Conservation (phyloP, 2,329 filamentous ascomycete genomes). For the Periconia sp. region DNA sequence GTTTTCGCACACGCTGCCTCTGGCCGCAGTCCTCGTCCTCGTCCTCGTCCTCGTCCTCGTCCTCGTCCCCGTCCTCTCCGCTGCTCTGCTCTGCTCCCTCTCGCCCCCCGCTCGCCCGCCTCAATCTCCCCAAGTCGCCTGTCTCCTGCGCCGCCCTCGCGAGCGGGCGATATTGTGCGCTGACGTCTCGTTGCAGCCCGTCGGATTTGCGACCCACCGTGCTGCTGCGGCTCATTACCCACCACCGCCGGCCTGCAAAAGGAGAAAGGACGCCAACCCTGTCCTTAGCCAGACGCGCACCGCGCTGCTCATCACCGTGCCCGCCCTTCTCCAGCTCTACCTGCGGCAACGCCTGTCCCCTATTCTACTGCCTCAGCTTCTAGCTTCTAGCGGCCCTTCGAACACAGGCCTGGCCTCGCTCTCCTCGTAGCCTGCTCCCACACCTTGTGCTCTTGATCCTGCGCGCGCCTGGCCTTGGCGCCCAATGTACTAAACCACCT, state of each 20-base stretch:
- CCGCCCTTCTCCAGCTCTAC: slow-evolving; percentile 13
- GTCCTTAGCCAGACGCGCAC: slow-evolving; percentile 24
- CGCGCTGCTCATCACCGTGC: slow-evolving; percentile 11
- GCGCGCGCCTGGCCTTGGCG: slow-evolving; percentile 28
- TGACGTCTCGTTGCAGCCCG: slow-evolving; percentile 20
- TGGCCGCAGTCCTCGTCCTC: background rate
- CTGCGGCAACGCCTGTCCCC: slow-evolving; percentile 8
- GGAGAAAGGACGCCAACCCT: slow-evolving; percentile 34
- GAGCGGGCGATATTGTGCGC: slow-evolving; percentile 3
- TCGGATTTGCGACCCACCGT: slow-evolving; percentile 27
- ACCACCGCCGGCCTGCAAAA: slow-evolving; percentile 20
- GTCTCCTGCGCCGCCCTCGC: slow-evolving; percentile 6
- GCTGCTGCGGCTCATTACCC: slow-evolving; percentile 28
- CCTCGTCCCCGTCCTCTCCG: background rate
- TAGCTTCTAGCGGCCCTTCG: slow-evolving; percentile 14
- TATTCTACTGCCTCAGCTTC: slow-evolving; percentile 22
- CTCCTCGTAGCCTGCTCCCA: background rate
- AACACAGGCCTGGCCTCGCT: slow-evolving; percentile 3
- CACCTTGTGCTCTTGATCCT: slow-evolving; percentile 14
- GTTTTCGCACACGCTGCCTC: slow-evolving; percentile 1
- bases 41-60: background rate
- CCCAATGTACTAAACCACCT: slow-evolving; percentile 29
- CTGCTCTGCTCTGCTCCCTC: background rate
- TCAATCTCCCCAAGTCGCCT: slow-evolving; percentile 1
- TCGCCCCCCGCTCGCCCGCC: too few species aligned